Conservation (phyloP, 2,329 filamentous ascomycete species). For the Colletotrichum neosansevieriae region DNA sequence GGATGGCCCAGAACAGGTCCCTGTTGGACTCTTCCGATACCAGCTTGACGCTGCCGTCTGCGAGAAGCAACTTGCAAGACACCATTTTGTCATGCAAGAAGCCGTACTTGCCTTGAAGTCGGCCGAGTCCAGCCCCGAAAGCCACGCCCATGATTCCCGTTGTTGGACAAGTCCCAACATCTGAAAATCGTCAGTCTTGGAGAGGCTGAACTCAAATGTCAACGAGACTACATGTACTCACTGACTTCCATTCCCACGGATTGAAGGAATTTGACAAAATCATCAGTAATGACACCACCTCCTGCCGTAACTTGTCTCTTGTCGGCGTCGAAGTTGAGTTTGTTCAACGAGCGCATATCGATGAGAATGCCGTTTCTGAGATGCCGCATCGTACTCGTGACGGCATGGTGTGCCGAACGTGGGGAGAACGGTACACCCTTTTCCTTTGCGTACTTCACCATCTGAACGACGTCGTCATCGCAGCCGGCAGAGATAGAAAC, state of each 20-base stretch:
- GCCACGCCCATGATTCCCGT: slow-evolving; percentile 48
- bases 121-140: slow-evolving; percentile 49
- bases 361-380: slow-evolving; percentile 42
- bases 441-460: slow-evolving; percentile 30
- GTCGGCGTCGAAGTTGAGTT: slow-evolving; percentile 41
- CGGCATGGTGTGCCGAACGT: slow-evolving; percentile 41
- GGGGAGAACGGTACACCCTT: slow-evolving; percentile 33
- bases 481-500: slow-evolving; percentile 18
- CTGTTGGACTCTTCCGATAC: slow-evolving; percentile 44
- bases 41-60: slow-evolving; percentile 43
- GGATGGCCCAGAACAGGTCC: slow-evolving; percentile 62
- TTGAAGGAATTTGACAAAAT: slow-evolving; percentile 30
- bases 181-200: neutral
- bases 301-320: slow-evolving; percentile 26
- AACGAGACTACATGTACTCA: neutral
- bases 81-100: slow-evolving; percentile 49
- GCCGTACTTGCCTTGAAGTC: slow-evolving; percentile 43
- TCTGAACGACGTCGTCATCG: slow-evolving; percentile 25
- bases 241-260: slow-evolving; percentile 35
- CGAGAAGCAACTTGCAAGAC: slow-evolving; percentile 46
- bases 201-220: neutral
- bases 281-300: slow-evolving; percentile 22
- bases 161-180: slow-evolving; percentile 28
- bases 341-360: slow-evolving; percentile 43
- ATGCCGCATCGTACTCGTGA: slow-evolving; percentile 38